Evolutionary conservation across 2,329 filamentous ascomycete genomes (phyloP).

Genomic region (Exophiala lecanii-corni): DNA sequence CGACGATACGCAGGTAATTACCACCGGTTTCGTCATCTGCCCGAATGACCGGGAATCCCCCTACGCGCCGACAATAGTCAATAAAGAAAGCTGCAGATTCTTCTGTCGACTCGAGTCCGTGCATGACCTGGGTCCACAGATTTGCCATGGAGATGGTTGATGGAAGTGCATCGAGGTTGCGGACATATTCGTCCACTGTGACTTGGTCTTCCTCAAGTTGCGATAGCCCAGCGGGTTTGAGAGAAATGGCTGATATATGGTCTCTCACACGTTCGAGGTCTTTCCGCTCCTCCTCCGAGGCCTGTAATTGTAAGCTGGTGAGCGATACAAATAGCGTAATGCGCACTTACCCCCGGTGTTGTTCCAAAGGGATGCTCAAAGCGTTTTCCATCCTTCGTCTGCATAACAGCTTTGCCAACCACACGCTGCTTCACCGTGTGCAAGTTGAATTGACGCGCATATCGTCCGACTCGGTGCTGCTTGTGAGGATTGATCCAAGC

Average conservation of each 20-base stretch:
- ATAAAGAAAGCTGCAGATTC: conserved; percentile 50
- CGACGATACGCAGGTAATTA: conserved; percentile 44
- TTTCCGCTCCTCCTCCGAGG: conserved; percentile 28
- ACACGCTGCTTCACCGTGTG: conserved; percentile 29
- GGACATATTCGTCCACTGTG: conserved; percentile 35
- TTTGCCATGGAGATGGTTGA: conserved; percentile 31
- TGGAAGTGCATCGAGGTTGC: conserved; percentile 30
- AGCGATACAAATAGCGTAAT: conserved; percentile 17
- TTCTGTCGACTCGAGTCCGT: conserved; percentile 46
- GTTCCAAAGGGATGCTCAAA: conserved; percentile 35
- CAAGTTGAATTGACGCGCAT: conserved; percentile 28
- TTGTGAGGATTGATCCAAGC: conserved; percentile 34
- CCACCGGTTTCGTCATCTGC: conserved; percentile 50
- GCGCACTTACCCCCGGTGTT: conserved; percentile 29
- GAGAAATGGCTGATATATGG: conserved; percentile 34
- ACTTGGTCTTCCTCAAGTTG: conserved; percentile 31
- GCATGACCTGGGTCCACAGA: conserved; percentile 44
- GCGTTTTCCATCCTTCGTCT: conserved; percentile 32
- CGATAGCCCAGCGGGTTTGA: conserved; percentile 24
- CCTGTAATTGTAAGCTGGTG: conserved; percentile 21
- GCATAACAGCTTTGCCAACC: conserved; percentile 28
- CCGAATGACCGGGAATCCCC: conserved; percentile 48
- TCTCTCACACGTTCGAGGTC: conserved; percentile 34
- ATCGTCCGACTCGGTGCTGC: conserved; percentile 32
- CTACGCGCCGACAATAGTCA: conserved; percentile 49